phyloP scores from a whole-genome alignment of 495 filamentous ascomycete species.

The Amphirosellinia nigrospora region DNA sequence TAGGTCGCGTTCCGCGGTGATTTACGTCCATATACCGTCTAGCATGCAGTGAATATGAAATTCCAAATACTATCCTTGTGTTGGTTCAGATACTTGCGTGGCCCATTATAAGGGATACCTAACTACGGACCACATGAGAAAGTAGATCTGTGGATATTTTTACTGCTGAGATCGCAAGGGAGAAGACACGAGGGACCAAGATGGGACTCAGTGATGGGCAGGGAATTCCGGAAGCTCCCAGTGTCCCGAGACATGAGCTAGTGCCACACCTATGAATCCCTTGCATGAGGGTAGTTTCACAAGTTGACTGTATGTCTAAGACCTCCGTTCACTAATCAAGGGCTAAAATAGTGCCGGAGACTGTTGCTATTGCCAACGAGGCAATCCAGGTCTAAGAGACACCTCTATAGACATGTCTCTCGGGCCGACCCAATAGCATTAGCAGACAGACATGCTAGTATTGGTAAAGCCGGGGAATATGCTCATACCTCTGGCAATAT shows the following conservation, averaged over 20 bases:
- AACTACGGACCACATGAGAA: neutral
- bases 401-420: neutral
- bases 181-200: neutral
- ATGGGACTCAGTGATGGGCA: neutral
- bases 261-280: neutral
- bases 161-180: neutral
- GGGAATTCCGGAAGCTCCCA: slow-evolving; percentile 12
- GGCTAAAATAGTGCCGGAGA: neutral
- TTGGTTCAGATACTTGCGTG: neutral
- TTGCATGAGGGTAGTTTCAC: slow-evolving; percentile 9
- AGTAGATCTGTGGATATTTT: neutral
- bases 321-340: neutral
- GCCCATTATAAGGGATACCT: neutral
- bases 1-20: slow-evolving; percentile 1
- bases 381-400: neutral
- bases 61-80: slow-evolving; percentile 10
- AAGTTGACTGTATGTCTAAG: slow-evolving; percentile 12
- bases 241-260: slow-evolving; percentile 17
- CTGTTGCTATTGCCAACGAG: too few relatives aligned
- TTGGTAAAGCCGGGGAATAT: too few relatives aligned
- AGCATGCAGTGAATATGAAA: neutral
- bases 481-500: neutral
- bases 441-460: too few relatives aligned
- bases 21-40: neutral
- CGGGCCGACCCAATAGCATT: neutral